Conservation (phyloP, 179 eudicot species). For the Actinidia arguta region DNA sequence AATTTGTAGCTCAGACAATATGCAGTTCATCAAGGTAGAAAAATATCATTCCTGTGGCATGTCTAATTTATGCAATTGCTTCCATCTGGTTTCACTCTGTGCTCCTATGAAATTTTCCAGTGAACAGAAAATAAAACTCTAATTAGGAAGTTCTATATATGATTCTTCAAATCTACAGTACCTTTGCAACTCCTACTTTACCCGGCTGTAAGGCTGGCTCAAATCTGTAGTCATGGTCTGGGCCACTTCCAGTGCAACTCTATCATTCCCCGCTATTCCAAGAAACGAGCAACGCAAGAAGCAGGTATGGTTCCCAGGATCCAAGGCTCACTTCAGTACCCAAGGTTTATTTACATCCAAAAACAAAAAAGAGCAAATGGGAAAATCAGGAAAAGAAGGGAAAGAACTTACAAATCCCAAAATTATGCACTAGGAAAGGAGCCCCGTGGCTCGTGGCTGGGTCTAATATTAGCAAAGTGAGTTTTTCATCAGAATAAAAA, state of each 20-base stretch:
- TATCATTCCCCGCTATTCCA: conserved; percentile 94
- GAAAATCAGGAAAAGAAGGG: background rate
- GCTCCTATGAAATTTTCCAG: conserved; percentile 92
- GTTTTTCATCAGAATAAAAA: background rate
- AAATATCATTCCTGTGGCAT: conserved; percentile 91
- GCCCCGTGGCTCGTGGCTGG: no score
- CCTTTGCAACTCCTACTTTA: conserved; percentile 86
- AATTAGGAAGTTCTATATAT: background rate
- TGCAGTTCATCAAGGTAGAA: background rate
- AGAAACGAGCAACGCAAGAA: conserved; percentile 85
- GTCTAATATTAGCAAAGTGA: background rate
- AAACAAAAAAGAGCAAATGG: background rate
- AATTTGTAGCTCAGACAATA: background rate
- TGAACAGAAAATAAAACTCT: conserved; percentile 21
- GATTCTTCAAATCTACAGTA: conserved; percentile 30
- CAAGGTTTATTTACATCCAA: background rate
- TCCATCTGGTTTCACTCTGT: conserved; percentile 94
- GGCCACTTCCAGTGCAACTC: conserved; percentile 94
- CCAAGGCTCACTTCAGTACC: background rate
- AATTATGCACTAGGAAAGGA: conserved; percentile 1
- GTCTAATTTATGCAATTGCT: conserved; percentile 95
- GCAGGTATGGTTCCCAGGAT: background rate
- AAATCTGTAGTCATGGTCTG: conserved; percentile 97
- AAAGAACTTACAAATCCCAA: background rate
- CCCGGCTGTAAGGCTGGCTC: conserved; percentile 96